Evolutionary conservation across 352 stramenopile genomes (phyloP), one percentile per base, ranked within the genome.

Genomic region (Pythium volutum): DNA sequence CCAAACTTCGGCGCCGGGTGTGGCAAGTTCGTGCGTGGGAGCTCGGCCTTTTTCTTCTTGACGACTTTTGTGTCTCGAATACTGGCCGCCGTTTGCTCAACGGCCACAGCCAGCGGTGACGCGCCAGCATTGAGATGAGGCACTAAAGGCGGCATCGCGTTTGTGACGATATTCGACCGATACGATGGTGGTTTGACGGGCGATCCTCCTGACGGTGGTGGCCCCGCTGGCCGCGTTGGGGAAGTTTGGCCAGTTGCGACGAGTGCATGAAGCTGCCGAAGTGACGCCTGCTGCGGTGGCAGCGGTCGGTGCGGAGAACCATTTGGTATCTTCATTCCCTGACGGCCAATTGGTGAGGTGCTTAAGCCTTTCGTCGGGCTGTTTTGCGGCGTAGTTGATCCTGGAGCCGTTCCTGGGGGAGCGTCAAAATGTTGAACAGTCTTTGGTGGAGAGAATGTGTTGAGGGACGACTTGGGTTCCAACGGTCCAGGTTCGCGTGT

Each of bases 31-130:
- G 76, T 70, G 26, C 87, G 79, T n/a, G 84, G 84, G 2, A 93
- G 67, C 55, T 90, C 77, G 0, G 81, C 84, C 56, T 76, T 82
- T 57, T 93, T 91, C 71, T 91, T 93, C 57, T 93, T 93, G 0
- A 93, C 84, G 4, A 93, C 62, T 43, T 81, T 93, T 0, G 81
- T 91, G 52, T 93, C 84, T 11, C 81, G 84, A 56, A 93, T 93
- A 12, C 51, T 48, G 22, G 70, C 59, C 5, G 42, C 16, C 8
- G 29, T 61, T 33, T 48, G 52, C 16, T 49, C 38, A 10, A 39
- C 49, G 34, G 61, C 38, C 11, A 38, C 25, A 46, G 62, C 26
- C 15, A 38, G 31, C 16, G 43, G 52, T 20, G 60, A 56, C 7
- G 43, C 34, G 1, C 50, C 39, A 34, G 36, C 39, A 43, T n/a